Percentiles rank a stretch among this genome's conserved stretches.
These are phyloP conservation scores for Phytopythium litorale DNA, from an alignment of 352 stramenopile genomes.

Conservation along the genomic window DNA sequence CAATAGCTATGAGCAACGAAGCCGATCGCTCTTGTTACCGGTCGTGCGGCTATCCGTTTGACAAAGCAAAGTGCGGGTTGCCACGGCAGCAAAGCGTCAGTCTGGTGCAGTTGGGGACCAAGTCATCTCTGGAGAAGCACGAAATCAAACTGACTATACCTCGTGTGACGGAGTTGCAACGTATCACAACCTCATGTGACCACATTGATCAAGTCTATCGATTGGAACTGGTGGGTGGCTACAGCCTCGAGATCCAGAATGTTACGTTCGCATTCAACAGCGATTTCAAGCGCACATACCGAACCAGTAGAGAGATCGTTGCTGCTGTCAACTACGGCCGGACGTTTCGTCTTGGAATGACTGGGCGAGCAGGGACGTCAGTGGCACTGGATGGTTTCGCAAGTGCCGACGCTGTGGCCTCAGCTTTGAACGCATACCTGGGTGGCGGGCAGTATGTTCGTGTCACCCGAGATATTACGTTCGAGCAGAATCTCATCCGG, in stretches of 20 bases:
- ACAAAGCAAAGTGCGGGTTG: slow-evolving; percentile 42
- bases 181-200: slow-evolving; percentile 46
- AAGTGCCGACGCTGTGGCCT: slow-evolving; percentile 29
- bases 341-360: slow-evolving; percentile 35
- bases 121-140: slow-evolving; percentile 65
- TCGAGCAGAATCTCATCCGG: slow-evolving; percentile 14
- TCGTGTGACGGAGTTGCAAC: slow-evolving; percentile 59
- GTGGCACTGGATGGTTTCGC: slow-evolving; percentile 49
- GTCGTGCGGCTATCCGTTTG: slow-evolving; percentile 62
- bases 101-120: slow-evolving; percentile 41
- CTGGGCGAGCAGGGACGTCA: slow-evolving; percentile 11
- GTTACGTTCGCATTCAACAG: slow-evolving; percentile 48
- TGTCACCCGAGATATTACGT: slow-evolving; percentile 24
- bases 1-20: slow-evolving; percentile 76
- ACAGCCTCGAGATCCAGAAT: slow-evolving; percentile 33
- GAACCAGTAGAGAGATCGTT: slow-evolving; percentile 23
- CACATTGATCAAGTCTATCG: slow-evolving; percentile 56
- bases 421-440: slow-evolving; percentile 38
- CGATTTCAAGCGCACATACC: slow-evolving; percentile 45
- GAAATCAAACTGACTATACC: slow-evolving; percentile 42
- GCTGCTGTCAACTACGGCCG: slow-evolving; percentile 32
- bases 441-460: slow-evolving; percentile 19
- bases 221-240: slow-evolving; percentile 43
- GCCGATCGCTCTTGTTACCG: slow-evolving; percentile 58
- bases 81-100: slow-evolving; percentile 69